phyloP scores from a whole-genome alignment of 164 flowering plant genomes.

The Dillenia turbinata region DNA sequence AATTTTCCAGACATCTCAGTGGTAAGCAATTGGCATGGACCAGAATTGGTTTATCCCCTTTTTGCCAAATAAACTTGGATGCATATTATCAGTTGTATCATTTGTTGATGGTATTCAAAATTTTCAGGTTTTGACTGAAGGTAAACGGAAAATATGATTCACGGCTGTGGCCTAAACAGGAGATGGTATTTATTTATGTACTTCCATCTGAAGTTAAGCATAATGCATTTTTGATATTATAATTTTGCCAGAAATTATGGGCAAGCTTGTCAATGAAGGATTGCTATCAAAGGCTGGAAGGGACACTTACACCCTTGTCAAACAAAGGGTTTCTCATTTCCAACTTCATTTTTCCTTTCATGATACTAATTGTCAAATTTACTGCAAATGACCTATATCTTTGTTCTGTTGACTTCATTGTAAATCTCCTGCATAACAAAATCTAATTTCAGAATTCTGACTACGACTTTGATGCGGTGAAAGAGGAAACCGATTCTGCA shows the following conservation, averaged over 20 bases:
- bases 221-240: no score
- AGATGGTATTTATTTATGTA: not conserved
- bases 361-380: no score
- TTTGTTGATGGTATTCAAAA: not conserved
- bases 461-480: constrained; percentile 47
- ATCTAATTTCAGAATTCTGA: constrained; percentile 31
- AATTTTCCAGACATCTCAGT: constrained; percentile 78
- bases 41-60: not conserved
- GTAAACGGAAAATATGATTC: constrained; percentile 27
- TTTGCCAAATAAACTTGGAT: not conserved
- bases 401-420: not conserved
- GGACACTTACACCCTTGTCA: constrained; percentile 49
- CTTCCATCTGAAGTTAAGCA: not conserved
- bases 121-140: constrained; percentile 82
- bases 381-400: not conserved
- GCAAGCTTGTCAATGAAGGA: constrained; percentile 62
- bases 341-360: not conserved
- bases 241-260: constrained; percentile 60
- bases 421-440: not conserved
- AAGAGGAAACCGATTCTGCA: constrained; percentile 63
- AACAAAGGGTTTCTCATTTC: constrained; percentile 40
- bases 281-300: constrained; percentile 48
- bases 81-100: not conserved
- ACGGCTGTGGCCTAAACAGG: constrained; percentile 5
- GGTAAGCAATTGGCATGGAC: constrained; percentile 28